These are phyloP conservation scores for Exophiala dermatitidis DNA, from an alignment of 2,329 filamentous ascomycete genomes.

Conservation along the genomic window DNA sequence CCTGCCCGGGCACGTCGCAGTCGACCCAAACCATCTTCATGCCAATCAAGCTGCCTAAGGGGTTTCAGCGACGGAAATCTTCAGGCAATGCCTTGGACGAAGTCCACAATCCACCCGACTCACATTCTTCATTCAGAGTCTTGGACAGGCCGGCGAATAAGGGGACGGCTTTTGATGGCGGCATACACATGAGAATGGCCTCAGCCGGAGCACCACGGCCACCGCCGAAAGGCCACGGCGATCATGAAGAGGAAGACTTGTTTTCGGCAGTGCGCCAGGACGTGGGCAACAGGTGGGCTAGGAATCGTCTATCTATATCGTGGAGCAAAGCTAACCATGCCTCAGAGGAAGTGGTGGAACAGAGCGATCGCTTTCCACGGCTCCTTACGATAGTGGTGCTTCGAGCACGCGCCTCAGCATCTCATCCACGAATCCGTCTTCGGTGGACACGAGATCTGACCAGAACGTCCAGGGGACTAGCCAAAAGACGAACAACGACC, in stretches of 20 bases:
- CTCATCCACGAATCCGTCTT: constrained; percentile 50
- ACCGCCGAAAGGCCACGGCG: constrained; percentile 31
- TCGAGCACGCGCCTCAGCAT: constrained; percentile 48
- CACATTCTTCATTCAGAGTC: constrained; percentile 49
- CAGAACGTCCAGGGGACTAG: constrained; percentile 33
- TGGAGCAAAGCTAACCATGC: constrained; percentile 6
- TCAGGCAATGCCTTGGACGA: constrained; percentile 49
- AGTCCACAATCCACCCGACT: constrained; percentile 32
- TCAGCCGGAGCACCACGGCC: constrained; percentile 29
- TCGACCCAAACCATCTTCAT: constrained; percentile 33
- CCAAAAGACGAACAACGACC: constrained; percentile 36
- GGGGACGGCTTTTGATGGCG: constrained; percentile 40
- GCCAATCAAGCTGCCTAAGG: constrained; percentile 51
- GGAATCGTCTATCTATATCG: not conserved
- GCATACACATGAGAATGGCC: constrained; percentile 30
- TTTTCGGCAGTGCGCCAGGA: constrained; percentile 34
- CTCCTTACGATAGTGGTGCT: constrained; percentile 40
- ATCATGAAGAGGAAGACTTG: constrained; percentile 32
- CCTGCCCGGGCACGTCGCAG: constrained; percentile 10
- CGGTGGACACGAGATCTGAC: constrained; percentile 42
- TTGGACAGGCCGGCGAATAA: constrained; percentile 44
- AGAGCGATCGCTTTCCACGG: constrained; percentile 42
- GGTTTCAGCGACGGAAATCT: constrained; percentile 48
- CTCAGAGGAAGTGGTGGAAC: constrained; percentile 44
- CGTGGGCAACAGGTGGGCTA: constrained; percentile 34